These are phyloP conservation scores for Leishmania mexicana DNA, from an alignment of 208 protist species.

Conservation along the genomic window DNA sequence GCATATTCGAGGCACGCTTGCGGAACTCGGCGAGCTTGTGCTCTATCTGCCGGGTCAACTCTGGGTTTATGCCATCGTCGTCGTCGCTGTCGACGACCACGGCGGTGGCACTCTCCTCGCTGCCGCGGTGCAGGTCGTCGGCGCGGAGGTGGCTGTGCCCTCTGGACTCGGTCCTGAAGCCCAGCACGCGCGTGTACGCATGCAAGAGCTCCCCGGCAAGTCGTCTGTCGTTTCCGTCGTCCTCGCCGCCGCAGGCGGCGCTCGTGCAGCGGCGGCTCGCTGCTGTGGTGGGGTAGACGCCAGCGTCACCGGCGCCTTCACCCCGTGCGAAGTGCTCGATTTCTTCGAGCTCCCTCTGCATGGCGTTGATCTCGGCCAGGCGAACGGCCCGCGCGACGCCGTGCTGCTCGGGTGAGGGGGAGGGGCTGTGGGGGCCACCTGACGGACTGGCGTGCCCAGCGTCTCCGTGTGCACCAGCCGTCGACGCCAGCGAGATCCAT, in stretches of 20 bases:
- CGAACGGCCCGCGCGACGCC: background rate
- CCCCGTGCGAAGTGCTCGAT: constrained; percentile 5
- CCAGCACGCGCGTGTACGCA: constrained; percentile 22
- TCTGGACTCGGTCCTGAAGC: background rate
- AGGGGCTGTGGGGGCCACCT: background rate
- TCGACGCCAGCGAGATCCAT: constrained; percentile 11
- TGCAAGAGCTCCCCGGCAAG: constrained; percentile 23
- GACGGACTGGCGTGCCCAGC: background rate
- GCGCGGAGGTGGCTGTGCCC: background rate
- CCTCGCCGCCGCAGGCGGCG: background rate
- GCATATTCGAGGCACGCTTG: constrained; percentile 12
- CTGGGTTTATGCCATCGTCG: background rate
- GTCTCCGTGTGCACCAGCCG: background rate
- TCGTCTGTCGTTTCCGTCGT: constrained; percentile 18
- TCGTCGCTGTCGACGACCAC: background rate
- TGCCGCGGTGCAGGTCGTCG: background rate
- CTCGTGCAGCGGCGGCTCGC: background rate
- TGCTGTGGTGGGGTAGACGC: background rate
- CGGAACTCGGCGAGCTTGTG: constrained; percentile 20
- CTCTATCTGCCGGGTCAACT: constrained; percentile 20
- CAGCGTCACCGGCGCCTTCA: background rate
- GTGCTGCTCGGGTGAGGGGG: background rate
- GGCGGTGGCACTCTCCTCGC: background rate
- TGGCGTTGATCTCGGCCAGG: constrained; percentile 16
- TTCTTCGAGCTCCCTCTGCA: constrained; percentile 19